Conservation (phyloP, 805 yeast species). For the Barnettozyma botsteinii region DNA sequence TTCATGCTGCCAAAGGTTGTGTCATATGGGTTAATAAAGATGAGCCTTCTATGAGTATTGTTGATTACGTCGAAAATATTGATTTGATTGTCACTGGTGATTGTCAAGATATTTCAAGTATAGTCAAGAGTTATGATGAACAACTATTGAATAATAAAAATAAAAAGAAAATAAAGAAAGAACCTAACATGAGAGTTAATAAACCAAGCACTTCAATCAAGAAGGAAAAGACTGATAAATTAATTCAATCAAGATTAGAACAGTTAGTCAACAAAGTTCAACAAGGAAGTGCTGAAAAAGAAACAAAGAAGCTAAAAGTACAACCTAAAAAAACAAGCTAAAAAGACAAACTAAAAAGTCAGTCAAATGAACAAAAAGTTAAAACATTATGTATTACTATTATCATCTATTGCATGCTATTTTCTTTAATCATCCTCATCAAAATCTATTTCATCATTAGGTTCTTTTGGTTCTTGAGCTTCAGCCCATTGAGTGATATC, state of each 20-base stretch:
- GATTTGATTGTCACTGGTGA: slow-evolving; percentile 61
- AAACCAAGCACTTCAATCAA: slow-evolving; percentile 9
- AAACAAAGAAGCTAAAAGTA: slow-evolving; percentile 11
- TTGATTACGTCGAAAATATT: slow-evolving; percentile 44
- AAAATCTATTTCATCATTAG: slow-evolving; percentile 66
- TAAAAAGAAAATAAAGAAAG: background rate
- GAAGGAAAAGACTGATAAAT: slow-evolving; percentile 11
- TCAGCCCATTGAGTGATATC: slow-evolving; percentile 98
- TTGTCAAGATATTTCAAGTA: slow-evolving; percentile 48
- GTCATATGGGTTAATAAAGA: slow-evolving; percentile 60
- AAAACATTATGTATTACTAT: background rate
- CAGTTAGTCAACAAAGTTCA: slow-evolving; percentile 18
- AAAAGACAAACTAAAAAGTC: too few relatives aligned
- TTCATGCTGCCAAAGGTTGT: slow-evolving; percentile 51
- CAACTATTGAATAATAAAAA: slow-evolving; percentile 3
- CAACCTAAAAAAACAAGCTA: background rate
- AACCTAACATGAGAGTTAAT: slow-evolving; percentile 1
- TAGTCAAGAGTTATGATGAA: slow-evolving; percentile 25
- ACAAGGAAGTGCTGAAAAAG: too few relatives aligned
- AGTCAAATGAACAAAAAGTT: too few relatives aligned
- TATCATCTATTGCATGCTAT: slow-evolving; percentile 1
- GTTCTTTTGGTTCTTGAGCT: slow-evolving; percentile 94
- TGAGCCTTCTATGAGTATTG: slow-evolving; percentile 43
- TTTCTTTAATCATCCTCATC: slow-evolving; percentile 43
- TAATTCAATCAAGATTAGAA: slow-evolving; percentile 20